Evolutionary conservation across 1,139 yeast species (phyloP).

Genomic region (Hansenula anomala): DNA sequence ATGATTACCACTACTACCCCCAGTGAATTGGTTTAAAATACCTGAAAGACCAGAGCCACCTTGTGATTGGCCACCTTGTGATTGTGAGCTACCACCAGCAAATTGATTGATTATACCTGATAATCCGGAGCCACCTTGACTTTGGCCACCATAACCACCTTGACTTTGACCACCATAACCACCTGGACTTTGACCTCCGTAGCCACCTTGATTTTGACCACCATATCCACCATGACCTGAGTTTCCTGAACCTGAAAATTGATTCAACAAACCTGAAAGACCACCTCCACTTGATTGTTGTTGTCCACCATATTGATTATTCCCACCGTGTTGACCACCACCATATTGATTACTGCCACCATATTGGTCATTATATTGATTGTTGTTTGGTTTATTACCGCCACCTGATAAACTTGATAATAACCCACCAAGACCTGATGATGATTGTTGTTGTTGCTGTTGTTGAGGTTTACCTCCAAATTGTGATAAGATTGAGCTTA

Average conservation of each 20-base stretch:
- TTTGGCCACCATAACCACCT: not conserved
- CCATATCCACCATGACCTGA: constrained; percentile 1
- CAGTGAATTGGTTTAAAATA: not conserved
- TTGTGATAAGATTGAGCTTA: constrained; percentile 6
- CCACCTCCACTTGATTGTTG: not conserved
- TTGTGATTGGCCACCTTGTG: not conserved
- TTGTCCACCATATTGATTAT: constrained; percentile 25
- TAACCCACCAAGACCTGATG: not conserved
- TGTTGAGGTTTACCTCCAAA: constrained; percentile 10
- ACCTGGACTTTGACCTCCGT: not conserved
- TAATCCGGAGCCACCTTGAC: not conserved
- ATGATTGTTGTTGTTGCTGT: not conserved
- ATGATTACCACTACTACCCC: not conserved
- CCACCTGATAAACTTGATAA: constrained; percentile 9
- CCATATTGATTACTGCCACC: constrained; percentile 18
- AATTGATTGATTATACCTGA: not conserved
- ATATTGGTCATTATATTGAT: constrained; percentile 3
- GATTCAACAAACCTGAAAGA: not conserved
- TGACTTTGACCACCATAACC: constrained; percentile 1
- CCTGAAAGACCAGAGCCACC: not conserved
- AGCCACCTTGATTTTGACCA: constrained; percentile 2
- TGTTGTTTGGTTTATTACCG: constrained; percentile 3
- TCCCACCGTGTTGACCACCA: constrained; percentile 18
- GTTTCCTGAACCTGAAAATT: not conserved
- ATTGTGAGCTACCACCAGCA: not conserved